These are phyloP conservation scores for Fusarium gaditjirri DNA, from an alignment of 2,329 filamentous ascomycete genomes.

Conservation along the genomic window DNA sequence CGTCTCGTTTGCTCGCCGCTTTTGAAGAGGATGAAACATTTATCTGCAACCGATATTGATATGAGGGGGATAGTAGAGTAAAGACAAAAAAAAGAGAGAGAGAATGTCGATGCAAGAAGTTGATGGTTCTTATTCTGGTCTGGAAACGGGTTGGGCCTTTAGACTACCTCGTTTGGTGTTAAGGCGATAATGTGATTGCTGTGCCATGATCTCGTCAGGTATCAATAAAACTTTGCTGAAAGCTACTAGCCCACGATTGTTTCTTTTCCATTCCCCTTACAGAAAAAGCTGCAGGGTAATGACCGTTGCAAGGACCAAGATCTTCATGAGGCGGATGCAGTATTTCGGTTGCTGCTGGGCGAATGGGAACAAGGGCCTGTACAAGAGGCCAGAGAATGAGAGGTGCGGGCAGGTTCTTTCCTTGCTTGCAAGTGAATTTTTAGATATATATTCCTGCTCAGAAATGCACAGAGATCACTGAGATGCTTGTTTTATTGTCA, in stretches of 20 bases:
- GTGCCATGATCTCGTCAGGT: constrained; percentile 24
- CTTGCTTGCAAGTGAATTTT: neutral
- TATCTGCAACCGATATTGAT: neutral
- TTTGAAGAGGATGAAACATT: neutral
- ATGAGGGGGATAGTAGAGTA: neutral
- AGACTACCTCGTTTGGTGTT: neutral
- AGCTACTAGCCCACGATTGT: neutral
- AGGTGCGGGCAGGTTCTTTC: neutral
- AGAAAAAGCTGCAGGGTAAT: constrained; percentile 2
- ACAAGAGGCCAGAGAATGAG: neutral
- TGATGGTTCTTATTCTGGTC: constrained; percentile 3
- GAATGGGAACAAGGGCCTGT: constrained; percentile 9
- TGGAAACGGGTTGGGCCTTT: constrained; percentile 9
- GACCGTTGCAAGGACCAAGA: constrained; percentile 25
- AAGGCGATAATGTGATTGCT: constrained; percentile 12
- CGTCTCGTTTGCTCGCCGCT: constrained; percentile 7
- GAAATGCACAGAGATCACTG: neutral
- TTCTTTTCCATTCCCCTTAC: neutral
- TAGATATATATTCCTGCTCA: neutral
- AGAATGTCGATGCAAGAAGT: neutral
- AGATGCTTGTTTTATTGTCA: neutral
- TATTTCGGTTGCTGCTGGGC: constrained; percentile 17
- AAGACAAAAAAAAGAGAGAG: neutral
- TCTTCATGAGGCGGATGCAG: constrained; percentile 10
- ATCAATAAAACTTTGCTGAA: constrained; percentile 9